phyloP scores from a whole-genome alignment of 192 early-diverging fungal species.

The Podila minutissima region DNA sequence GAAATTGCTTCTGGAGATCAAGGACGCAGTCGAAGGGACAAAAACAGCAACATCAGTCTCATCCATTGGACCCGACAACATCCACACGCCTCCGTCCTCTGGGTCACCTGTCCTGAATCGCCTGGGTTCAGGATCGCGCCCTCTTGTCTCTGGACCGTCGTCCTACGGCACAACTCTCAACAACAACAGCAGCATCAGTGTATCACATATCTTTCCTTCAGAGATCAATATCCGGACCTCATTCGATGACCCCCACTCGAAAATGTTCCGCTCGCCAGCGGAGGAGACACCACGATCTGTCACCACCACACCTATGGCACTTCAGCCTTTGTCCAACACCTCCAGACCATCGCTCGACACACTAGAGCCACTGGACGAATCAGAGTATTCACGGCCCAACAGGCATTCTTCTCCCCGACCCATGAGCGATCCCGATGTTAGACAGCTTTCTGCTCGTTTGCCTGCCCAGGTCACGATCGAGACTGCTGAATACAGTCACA shows the following conservation, averaged over 20 bases:
- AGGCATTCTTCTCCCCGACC: constrained; percentile 19
- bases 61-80: constrained; percentile 24
- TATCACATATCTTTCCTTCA: constrained; percentile 2
- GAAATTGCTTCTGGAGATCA: constrained; percentile 39
- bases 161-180: constrained; percentile 6
- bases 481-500: constrained; percentile 34
- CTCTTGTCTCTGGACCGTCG: constrained; percentile 8
- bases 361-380: constrained; percentile 30
- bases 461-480: constrained; percentile 37
- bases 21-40: constrained; percentile 41
- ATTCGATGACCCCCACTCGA: constrained; percentile 18
- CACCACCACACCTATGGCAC: constrained; percentile 23
- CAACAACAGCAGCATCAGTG: constrained; percentile 20
- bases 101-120: constrained; percentile 35
- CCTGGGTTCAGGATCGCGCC: constrained; percentile 44
- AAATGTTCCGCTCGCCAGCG: constrained; percentile 10
- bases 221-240: constrained; percentile 22
- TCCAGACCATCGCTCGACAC: constrained; percentile 30
- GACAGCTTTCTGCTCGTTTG: constrained; percentile 5
- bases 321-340: constrained; percentile 18
- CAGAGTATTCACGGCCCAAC: background rate
- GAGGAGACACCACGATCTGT: constrained; percentile 29
- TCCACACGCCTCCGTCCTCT: constrained; percentile 28
- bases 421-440: constrained; percentile 38
- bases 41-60: constrained; percentile 30